Conservation (phyloP, 257 asterid genomes). For the Ajuga chamaepitys region DNA sequence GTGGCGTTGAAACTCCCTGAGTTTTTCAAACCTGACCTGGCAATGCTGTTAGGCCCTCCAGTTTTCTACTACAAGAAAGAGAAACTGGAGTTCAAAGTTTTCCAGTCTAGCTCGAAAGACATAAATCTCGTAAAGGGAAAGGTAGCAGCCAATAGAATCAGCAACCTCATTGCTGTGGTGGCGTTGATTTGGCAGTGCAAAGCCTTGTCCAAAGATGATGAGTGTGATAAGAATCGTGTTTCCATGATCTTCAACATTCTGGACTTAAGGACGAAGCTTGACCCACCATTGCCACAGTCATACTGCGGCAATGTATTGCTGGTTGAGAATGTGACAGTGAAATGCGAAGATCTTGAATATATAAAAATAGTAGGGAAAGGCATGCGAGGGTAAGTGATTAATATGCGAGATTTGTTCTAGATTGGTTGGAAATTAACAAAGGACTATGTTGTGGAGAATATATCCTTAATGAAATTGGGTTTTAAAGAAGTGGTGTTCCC, state of each 20-base stretch:
- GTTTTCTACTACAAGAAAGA: constrained; percentile 34
- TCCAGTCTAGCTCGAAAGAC: constrained; percentile 28
- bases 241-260: constrained; percentile 51
- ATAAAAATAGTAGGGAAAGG: constrained; percentile 43
- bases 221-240: not conserved
- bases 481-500: constrained; percentile 52
- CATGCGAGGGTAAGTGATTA: constrained; percentile 38
- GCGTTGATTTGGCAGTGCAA: constrained; percentile 70
- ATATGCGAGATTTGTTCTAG: constrained; percentile 55
- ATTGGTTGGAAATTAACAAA: constrained; percentile 60
- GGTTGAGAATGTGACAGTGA: constrained; percentile 36
- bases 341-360: constrained; percentile 21
- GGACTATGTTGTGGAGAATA: constrained; percentile 76
- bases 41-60: constrained; percentile 25
- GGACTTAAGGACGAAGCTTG: constrained; percentile 45
- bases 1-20: constrained; percentile 23
- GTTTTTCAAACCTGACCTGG: constrained; percentile 39
- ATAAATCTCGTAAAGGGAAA: constrained; percentile 27
- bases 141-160: constrained; percentile 22
- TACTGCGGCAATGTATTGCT: constrained; percentile 61
- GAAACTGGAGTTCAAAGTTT: constrained; percentile 32
- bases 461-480: constrained; percentile 66
- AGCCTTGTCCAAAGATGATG: constrained; percentile 29
- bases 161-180: constrained; percentile 36
- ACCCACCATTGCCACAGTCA: constrained; percentile 45